Evolutionary conservation across 2,329 filamentous ascomycete genomes (phyloP).

Genomic region (Colletotrichum australisinense): DNA sequence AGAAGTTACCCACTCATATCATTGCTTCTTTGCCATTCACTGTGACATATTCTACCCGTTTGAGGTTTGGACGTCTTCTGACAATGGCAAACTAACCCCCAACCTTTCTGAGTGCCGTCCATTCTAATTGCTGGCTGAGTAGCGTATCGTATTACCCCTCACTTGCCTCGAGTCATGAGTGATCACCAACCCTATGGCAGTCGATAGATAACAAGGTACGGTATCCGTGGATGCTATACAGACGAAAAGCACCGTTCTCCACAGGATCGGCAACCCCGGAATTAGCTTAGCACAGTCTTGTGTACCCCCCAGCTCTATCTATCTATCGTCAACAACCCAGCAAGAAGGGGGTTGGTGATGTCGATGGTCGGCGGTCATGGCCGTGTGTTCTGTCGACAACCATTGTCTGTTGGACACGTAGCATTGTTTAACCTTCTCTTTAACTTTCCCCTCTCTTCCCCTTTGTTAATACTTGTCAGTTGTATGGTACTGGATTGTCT

Average conservation of each 20-base stretch:
- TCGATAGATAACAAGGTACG: not conserved
- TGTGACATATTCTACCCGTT: not conserved
- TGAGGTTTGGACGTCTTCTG: not conserved
- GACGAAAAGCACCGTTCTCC: not conserved
- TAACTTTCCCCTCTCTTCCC: not conserved
- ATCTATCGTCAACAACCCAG: not conserved
- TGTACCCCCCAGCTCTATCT: not conserved
- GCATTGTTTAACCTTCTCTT: too few relatives aligned
- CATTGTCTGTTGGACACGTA: not conserved
- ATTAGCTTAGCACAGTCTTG: not conserved
- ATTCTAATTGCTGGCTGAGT: not conserved
- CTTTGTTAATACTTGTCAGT: not conserved
- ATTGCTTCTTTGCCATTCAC: not conserved
- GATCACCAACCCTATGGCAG: not conserved
- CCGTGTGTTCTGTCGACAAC: not conserved
- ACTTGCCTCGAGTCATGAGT: not conserved
- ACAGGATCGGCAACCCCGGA: not conserved
- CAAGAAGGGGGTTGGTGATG: not conserved
- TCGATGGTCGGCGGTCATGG: not conserved
- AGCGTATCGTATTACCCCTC: not conserved
- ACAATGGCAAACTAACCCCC: not conserved
- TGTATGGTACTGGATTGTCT: too few relatives aligned
- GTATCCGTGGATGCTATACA: not conserved
- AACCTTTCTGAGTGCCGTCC: not conserved
- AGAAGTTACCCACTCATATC: constrained; percentile 74